Conservation (phyloP, 2,329 filamentous ascomycete species). For the Neofusicoccum laricinum region DNA sequence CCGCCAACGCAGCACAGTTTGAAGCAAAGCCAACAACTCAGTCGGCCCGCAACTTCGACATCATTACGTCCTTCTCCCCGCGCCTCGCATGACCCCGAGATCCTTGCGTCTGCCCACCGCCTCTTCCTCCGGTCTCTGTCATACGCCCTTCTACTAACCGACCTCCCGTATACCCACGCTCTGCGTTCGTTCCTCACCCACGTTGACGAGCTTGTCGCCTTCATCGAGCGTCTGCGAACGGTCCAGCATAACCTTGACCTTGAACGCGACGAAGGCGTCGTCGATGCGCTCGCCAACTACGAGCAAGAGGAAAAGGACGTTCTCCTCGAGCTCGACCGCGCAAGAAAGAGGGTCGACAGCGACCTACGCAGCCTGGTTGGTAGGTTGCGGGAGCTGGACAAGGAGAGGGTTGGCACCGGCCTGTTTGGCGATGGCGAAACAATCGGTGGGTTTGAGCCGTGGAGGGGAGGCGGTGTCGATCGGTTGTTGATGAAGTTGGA, state of each 20-base stretch:
- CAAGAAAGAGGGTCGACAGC: constrained; percentile 62
- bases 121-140: constrained; percentile 69
- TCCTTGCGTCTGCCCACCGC: constrained; percentile 75
- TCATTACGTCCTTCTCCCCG: neutral
- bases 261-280: constrained; percentile 76
- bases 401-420: constrained; percentile 37
- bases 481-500: constrained; percentile 89
- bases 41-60: neutral
- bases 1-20: neutral
- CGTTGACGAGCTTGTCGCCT: constrained; percentile 77
- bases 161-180: constrained; percentile 59
- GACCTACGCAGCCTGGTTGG: constrained; percentile 62
- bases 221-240: constrained; percentile 70
- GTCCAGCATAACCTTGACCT: constrained; percentile 78
- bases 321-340: constrained; percentile 59
- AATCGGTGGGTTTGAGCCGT: constrained; percentile 42
- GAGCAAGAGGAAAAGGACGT: constrained; percentile 70
- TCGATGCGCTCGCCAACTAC: constrained; percentile 52
- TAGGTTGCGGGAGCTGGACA: constrained; percentile 61
- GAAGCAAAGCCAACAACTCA: constrained; percentile 1
- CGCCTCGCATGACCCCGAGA: constrained; percentile 75
- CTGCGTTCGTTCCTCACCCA: constrained; percentile 67
- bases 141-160: constrained; percentile 65
- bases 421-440: constrained; percentile 22
- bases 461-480: constrained; percentile 71